These are phyloP conservation scores for Keqinozyma sinolaborantium DNA, from an alignment of 1,139 yeast species.

Conservation along the genomic window DNA sequence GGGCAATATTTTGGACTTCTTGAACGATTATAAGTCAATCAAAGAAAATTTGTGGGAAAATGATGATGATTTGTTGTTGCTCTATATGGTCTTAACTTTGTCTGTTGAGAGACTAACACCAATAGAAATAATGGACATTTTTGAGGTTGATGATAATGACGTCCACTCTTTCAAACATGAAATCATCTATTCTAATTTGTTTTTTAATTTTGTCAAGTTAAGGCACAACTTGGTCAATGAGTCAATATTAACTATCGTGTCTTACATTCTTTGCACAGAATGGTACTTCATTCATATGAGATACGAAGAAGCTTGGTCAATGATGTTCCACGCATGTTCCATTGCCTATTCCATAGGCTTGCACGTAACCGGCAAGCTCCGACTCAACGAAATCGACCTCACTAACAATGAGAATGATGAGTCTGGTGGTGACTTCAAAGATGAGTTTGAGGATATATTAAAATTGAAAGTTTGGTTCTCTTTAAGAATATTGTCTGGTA, in stretches of 20 bases:
- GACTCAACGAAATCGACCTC: conserved; percentile 10
- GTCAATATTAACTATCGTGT: conserved; percentile 43
- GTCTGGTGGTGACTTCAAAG: conserved; percentile 15
- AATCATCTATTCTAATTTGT: conserved; percentile 28
- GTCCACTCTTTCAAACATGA: conserved; percentile 16
- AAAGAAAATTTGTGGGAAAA: conserved; percentile 43
- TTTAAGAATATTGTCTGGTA: conserved; percentile 43
- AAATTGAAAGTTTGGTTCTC: conserved; percentile 50
- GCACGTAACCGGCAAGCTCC: conserved; percentile 40
- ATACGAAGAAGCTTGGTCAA: conserved; percentile 49
- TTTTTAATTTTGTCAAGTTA: conserved; percentile 36
- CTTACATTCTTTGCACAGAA: conserved; percentile 50
- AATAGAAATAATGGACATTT: conserved; percentile 20
- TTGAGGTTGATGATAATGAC: conserved; percentile 22
- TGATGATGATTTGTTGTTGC: conserved; percentile 46
- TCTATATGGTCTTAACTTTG: conserved; percentile 42
- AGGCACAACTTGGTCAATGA: conserved; percentile 46
- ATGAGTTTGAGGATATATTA: conserved; percentile 26
- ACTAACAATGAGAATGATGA: conserved; percentile 4
- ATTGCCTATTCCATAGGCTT: conserved; percentile 51
- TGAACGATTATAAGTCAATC: conserved; percentile 23
- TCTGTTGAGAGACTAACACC: conserved; percentile 39
- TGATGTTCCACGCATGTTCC: conserved; percentile 46
- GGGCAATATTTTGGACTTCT: conserved; percentile 22
- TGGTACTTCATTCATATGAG: conserved; percentile 47